Conservation (phyloP, 495 filamentous ascomycete genomes). For the Acidiella bohemica region DNA sequence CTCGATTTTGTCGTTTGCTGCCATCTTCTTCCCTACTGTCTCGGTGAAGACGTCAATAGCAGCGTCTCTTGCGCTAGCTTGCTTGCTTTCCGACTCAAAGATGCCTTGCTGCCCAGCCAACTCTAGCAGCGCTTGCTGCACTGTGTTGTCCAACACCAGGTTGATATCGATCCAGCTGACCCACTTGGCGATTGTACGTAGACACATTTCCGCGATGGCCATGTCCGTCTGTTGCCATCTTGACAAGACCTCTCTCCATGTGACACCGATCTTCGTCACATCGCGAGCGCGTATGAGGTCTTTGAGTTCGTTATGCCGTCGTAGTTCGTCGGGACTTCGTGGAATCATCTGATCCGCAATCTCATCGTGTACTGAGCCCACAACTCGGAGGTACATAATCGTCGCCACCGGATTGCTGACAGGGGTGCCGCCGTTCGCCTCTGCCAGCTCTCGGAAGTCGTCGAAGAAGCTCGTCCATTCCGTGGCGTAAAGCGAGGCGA, state of each 20-base stretch:
- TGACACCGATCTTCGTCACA: conserved; percentile 66
- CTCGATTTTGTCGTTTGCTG: conserved; percentile 75
- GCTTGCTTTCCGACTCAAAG: conserved; percentile 36
- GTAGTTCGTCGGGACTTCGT: conserved; percentile 57
- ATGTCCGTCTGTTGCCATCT: conserved; percentile 66
- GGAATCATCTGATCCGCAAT: conserved; percentile 85
- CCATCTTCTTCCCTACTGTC: conserved; percentile 97
- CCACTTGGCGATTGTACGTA: conserved; percentile 85
- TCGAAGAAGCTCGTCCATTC: conserved; percentile 82
- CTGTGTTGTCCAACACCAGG: conserved; percentile 74
- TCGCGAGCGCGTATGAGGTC: conserved; percentile 76
- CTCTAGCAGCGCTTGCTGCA: conserved; percentile 71
- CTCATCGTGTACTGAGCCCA: conserved; percentile 86
- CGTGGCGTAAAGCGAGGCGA: conserved; percentile 66
- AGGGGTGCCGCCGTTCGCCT: conserved; percentile 32
- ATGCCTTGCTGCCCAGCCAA: conserved; percentile 48
- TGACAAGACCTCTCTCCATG: conserved; percentile 82
- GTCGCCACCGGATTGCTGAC: conserved; percentile 53
- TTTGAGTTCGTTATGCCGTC: conserved; percentile 71
- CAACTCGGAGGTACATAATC: conserved; percentile 73
- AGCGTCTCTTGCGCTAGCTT: conserved; percentile 68
- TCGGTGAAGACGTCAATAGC: conserved; percentile 89
- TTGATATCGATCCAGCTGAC: conserved; percentile 96
- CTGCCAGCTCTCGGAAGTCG: conserved; percentile 59
- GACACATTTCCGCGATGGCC: conserved; percentile 64